Evolutionary conservation across 2,329 filamentous ascomycete genomes (phyloP).

Genomic region (Escovopsis sp.): DNA sequence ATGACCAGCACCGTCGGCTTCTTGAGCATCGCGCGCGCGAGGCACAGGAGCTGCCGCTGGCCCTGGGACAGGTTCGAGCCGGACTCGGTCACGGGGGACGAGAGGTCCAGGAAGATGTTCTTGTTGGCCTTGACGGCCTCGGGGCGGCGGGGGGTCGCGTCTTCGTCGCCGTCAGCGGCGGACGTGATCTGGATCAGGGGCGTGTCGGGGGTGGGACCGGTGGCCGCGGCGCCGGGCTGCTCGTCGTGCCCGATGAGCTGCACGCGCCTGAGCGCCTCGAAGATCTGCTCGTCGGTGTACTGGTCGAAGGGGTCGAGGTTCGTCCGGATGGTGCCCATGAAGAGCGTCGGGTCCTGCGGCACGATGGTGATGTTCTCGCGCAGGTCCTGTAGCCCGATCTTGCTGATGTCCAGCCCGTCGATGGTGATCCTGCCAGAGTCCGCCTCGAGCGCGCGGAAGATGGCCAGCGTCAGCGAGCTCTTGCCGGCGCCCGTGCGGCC

Average conservation of each 20-base stretch:
- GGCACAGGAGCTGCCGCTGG: slow-evolving; percentile 84
- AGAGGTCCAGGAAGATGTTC: slow-evolving; percentile 83
- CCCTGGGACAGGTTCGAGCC: slow-evolving; percentile 92
- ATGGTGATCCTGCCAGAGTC: slow-evolving; percentile 81
- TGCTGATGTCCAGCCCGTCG: slow-evolving; percentile 78
- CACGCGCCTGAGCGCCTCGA: slow-evolving; percentile 70
- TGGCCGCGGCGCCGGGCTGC: slow-evolving; percentile 12
- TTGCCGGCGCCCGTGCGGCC: slow-evolving; percentile 93
- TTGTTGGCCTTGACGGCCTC: slow-evolving; percentile 56
- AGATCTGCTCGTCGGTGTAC: slow-evolving; percentile 85
- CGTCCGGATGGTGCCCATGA: slow-evolving; percentile 78
- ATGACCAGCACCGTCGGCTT: slow-evolving; percentile 88
- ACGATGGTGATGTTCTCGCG: slow-evolving; percentile 94
- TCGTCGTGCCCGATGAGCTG: slow-evolving; percentile 63
- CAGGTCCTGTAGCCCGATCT: slow-evolving; percentile 84
- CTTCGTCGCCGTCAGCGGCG: slow-evolving; percentile 5
- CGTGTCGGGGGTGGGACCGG: slow-evolving; percentile 8
- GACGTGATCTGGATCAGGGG: slow-evolving; percentile 8
- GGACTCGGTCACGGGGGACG: slow-evolving; percentile 72
- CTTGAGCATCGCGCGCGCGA: slow-evolving; percentile 86
- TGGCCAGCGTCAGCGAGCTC: slow-evolving; percentile 80
- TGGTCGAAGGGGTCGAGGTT: slow-evolving; percentile 87
- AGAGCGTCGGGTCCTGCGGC: slow-evolving; percentile 89
- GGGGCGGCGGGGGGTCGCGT: slow-evolving; percentile 9
- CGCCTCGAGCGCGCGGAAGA: slow-evolving; percentile 88